Conservation (phyloP, 2,329 filamentous ascomycete species). For the Phaeosphaeriaceae sp. region DNA sequence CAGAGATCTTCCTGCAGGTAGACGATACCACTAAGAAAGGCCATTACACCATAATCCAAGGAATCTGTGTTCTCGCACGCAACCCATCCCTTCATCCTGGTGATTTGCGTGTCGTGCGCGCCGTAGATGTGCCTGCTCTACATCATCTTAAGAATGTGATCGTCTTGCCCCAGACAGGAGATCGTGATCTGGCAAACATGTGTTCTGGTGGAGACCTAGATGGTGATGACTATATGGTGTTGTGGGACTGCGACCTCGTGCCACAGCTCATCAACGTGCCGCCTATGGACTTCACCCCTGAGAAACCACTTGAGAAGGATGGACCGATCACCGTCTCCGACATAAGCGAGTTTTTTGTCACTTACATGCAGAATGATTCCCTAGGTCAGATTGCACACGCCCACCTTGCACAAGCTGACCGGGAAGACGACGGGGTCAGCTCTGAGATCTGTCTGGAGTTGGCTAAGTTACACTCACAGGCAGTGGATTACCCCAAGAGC, state of each 20-base stretch:
- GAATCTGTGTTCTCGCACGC: conserved; percentile 82
- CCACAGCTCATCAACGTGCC: conserved; percentile 68
- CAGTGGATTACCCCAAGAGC: conserved; percentile 94
- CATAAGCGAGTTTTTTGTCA: conserved; percentile 84
- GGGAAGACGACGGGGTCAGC: conserved; percentile 67
- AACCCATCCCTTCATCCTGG: conserved; percentile 95
- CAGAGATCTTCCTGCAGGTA: conserved; percentile 90
- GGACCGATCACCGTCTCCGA: conserved; percentile 74
- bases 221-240: conserved; percentile 92
- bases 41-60: conserved; percentile 71
- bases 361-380: conserved; percentile 89
- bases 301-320: conserved; percentile 62
- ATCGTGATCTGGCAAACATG: conserved; percentile 89
- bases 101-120: conserved; percentile 85
- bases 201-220: conserved; percentile 95
- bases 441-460: conserved; percentile 72
- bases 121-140: conserved; percentile 76
- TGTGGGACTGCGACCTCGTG: conserved; percentile 83
- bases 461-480: conserved; percentile 83
- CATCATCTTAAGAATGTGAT: conserved; percentile 83
- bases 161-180: conserved; percentile 83
- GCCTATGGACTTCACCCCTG: conserved; percentile 78
- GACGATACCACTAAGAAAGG: conserved; percentile 62
- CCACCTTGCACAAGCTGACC: conserved; percentile 81
- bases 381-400: conserved; percentile 80